These are phyloP conservation scores for Periconia sp. DNA, from an alignment of 2,329 filamentous ascomycete species.

Conservation along the genomic window DNA sequence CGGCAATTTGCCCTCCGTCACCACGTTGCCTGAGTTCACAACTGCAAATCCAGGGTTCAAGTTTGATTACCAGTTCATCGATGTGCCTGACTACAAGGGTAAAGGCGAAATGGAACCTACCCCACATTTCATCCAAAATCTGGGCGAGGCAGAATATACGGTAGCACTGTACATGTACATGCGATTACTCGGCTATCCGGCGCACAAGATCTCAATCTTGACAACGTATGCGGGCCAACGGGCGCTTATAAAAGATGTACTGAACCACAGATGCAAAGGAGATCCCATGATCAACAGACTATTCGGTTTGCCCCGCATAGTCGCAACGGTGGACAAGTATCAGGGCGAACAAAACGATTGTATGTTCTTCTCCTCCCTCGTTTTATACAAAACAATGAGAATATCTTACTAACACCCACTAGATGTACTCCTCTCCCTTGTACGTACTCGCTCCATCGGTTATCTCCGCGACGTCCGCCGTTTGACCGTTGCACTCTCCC, in stretches of 20 bases:
- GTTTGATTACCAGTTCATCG: slow-evolving; percentile 95
- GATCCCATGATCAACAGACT: slow-evolving; percentile 59
- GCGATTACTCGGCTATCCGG: slow-evolving; percentile 90
- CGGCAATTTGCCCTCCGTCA: slow-evolving; percentile 75
- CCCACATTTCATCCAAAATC: slow-evolving; percentile 93
- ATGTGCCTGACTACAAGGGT: slow-evolving; percentile 91
- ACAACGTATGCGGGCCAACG: slow-evolving; percentile 92
- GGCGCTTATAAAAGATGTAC: slow-evolving; percentile 83
- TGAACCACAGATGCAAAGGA: slow-evolving; percentile 78
- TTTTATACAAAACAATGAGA: not conserved
- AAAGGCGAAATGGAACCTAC: slow-evolving; percentile 85
- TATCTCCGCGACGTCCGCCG: slow-evolving; percentile 93
- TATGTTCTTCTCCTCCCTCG: slow-evolving; percentile 52
- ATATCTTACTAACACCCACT: slow-evolving; percentile 8
- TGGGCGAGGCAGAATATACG: slow-evolving; percentile 95
- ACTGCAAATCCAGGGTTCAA: slow-evolving; percentile 87
- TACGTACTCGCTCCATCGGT: slow-evolving; percentile 82
- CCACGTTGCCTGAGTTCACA: slow-evolving; percentile 69
- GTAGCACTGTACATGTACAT: slow-evolving; percentile 97
- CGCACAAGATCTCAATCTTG: slow-evolving; percentile 79
- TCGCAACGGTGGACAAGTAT: slow-evolving; percentile 97
- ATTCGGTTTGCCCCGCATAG: slow-evolving; percentile 85
- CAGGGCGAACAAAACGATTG: slow-evolving; percentile 99
- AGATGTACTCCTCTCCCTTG: slow-evolving; percentile 94
- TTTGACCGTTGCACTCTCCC: slow-evolving; percentile 90